Conservation (phyloP, 345 rosid genomes). For the Rhodamnia rubescens region DNA sequence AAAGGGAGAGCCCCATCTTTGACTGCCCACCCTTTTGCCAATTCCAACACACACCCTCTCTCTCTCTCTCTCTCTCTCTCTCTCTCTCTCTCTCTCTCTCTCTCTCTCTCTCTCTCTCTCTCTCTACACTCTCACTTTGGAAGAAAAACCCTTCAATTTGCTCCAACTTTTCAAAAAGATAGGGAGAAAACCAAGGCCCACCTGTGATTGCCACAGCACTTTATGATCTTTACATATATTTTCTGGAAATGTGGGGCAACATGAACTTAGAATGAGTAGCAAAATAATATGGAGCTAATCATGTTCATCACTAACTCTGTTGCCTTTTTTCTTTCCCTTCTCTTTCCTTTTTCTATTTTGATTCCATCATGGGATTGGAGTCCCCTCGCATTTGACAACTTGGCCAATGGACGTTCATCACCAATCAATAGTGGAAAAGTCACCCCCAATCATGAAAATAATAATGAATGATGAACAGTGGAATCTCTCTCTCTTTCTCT, state of each 20-base stretch:
- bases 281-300: conserved; percentile 26
- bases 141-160: conserved; percentile 16
- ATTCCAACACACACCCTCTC: conserved; percentile 21
- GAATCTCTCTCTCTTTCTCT: background rate
- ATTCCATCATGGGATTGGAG: conserved; percentile 23
- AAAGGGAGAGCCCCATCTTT: conserved; percentile 28
- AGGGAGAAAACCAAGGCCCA: conserved; percentile 11
- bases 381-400: conserved; percentile 7
- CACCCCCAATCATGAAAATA: conserved; percentile 4
- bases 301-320: conserved; percentile 21
- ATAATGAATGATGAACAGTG: too few species aligned
- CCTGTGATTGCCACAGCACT: background rate
- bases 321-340: background rate
- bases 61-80: conserved; percentile 21
- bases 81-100: conserved; percentile 8
- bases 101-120: conserved; percentile 7
- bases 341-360: background rate
- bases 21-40: conserved; percentile 25
- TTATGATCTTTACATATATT: background rate
- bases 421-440: conserved; percentile 2
- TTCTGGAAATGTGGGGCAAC: background rate
- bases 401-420: background rate
- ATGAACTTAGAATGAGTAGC: background rate
- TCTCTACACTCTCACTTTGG: background rate
- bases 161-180: conserved; percentile 26